Evolutionary conservation across 1,284 basidiomycete species (phyloP), one percentile per base, ranked within the genome.

Genomic region (Cutaneotrichosporon sp.): DNA sequence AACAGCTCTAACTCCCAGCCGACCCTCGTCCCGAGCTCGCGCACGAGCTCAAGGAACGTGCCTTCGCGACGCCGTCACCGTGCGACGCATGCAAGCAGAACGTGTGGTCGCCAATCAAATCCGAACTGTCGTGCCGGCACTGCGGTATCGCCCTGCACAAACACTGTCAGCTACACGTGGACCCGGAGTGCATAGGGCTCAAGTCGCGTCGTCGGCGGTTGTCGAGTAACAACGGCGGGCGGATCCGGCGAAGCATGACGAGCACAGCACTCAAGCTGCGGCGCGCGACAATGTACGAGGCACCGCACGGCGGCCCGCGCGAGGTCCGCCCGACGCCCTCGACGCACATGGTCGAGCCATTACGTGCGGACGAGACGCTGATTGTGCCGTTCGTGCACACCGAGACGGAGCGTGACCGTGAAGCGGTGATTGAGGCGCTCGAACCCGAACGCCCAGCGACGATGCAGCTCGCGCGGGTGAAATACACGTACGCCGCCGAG

Each of bases 41-140:
- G 1, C 60, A 62, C 55, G 55, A 59, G 23, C 56, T 62, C 43
- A 59, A 62, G 45, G 60, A 62, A 8, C 55, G 55, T 21, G 30
- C 35, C 17, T 62, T 55, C 18, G 47, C 60, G 5, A 57, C 54
- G 5, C 54, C 55, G 0, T 39, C 53, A 9, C 49, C 42, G 9
- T 62, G 60, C 39, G 60, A 55, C 40, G 60, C 51, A 5, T 62
- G 60, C 36, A 44, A 47, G 15, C 47, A 59, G 18, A 37, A 33
- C 1, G 50, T 62, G 10, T 62, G 57, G 58, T 37, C 44, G 3
- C 56, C 60, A 1, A 44, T 62, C 40, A 56, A 54, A 23, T 15
- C 43, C 5, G 60, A 62, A 48, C 42, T 53, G 3, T 15, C 58
- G 1, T 62, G 60, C 37, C 51, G 52, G 0, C n/a, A 49, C 9